These are phyloP conservation scores for Carex scoparia DNA, from an alignment of 176 grass and related monocot genomes.

Conservation along the genomic window DNA sequence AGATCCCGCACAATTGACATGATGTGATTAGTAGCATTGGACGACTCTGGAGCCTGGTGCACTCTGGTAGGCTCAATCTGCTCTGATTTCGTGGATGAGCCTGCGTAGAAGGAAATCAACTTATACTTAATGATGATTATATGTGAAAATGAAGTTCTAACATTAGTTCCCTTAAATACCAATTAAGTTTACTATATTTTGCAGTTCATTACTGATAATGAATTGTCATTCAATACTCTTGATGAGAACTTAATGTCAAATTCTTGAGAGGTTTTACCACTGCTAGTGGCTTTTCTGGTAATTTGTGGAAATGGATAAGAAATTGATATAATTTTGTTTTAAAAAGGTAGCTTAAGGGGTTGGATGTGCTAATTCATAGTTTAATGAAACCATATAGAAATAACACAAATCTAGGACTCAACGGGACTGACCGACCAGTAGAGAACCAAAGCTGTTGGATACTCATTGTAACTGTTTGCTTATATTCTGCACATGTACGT, in stretches of 20 bases:
- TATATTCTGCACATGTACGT: neutral
- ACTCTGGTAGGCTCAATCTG: conserved; percentile 39
- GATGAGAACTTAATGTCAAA: neutral
- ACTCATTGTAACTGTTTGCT: neutral
- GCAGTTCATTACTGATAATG: neutral
- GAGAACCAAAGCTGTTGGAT: neutral
- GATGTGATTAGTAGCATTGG: conserved; percentile 25
- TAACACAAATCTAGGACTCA: neutral
- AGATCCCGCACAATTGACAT: conserved; percentile 42
- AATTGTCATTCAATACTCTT: neutral
- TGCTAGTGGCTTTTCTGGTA: neutral
- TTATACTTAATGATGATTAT: conserved; percentile 29
- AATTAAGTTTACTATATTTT: neutral
- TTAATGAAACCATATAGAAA: neutral
- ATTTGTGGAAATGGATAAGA: neutral
- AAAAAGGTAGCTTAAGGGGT: neutral
- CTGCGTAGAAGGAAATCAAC: neutral
- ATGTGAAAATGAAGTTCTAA: conserved; percentile 7
- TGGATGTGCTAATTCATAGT: neutral
- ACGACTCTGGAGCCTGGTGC: conserved; percentile 32
- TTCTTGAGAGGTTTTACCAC: neutral
- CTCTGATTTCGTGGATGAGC: conserved; percentile 3
- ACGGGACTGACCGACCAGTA: neutral
- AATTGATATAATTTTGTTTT: neutral
- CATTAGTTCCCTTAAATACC: neutral